Base-by-base conservation (phyloP, 441 rosid genomes). In the Pelargonium fulgidum region DNA sequence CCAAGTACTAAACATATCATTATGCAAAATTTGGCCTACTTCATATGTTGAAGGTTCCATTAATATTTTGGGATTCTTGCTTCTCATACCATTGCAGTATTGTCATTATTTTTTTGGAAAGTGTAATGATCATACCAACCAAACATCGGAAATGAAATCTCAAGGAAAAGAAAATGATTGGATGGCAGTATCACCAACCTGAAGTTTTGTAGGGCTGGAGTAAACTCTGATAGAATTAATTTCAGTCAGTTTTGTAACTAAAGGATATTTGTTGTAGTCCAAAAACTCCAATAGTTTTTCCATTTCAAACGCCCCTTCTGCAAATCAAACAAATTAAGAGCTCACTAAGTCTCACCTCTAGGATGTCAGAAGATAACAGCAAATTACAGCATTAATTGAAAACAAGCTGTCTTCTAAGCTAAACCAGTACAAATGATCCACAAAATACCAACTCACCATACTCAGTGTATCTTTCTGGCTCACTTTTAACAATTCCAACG, bases 401-500 rank as follows among this genome's bases (percentile, higher is more conserved):
- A 16, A 7, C 42, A 39, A 39, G 10, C 42, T 39, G 42, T 39
- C 42, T 39, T 7, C 7, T 36, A 6, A 36, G 41, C 41, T 16
- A 54, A 54, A 54, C 62, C 62, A 1, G 24, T 17, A 54, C 7
- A 54, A 26, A 56, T 16, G 62, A 56, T 56, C 4, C 33, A 45
- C 16, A 12, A 64, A 73, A 5, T 48, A 68, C 68, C 12, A 62
- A 81, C 97, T 85, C 75, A 93, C 97, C 96, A 17, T 83, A 89
- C 29, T 66, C 71, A 75, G 86, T 83, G 77, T 87, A 91, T 73
- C 71, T 84, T 76, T 90, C 98, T 3, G 89, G 91, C 72, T 91
- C 97, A 71, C 82, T 81, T 84, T 91, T 91, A 75, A 93, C 92
- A 68, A 93, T 63, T 68, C 97, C 97, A 22, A 90, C 71, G 74